phyloP scores from a whole-genome alignment of 352 stramenopile genomes.

The Aphanomyces cochlioides region DNA sequence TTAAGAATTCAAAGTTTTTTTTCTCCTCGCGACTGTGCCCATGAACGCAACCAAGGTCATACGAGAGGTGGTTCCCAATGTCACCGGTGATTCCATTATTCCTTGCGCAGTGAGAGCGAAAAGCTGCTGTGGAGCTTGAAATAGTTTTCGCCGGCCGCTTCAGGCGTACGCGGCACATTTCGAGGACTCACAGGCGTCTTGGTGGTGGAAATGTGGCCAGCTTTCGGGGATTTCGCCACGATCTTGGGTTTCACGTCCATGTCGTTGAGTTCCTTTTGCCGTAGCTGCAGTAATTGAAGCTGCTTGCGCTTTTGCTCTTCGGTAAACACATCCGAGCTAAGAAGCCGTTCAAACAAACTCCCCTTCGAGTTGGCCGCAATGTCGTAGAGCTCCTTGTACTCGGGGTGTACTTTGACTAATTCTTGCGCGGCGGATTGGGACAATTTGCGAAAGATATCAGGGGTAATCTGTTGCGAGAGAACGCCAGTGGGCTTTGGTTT shows the following conservation, averaged over 20 bases:
- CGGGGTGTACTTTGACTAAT: slow-evolving; percentile 25
- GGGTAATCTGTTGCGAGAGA: slow-evolving; percentile 22
- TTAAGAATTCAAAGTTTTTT: too few relatives aligned
- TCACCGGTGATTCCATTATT: not conserved
- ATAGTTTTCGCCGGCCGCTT: slow-evolving; percentile 23
- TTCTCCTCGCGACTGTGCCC: too few relatives aligned
- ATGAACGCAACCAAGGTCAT: too few relatives aligned
- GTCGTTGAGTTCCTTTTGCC: slow-evolving; percentile 27
- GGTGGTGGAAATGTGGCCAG: slow-evolving; percentile 6
- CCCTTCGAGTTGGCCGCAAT: slow-evolving; percentile 22
- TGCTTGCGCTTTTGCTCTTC: slow-evolving; percentile 31
- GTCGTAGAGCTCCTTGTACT: slow-evolving; percentile 31
- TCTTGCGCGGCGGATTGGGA: slow-evolving; percentile 22
- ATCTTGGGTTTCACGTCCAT: not conserved
- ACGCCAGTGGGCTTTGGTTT: slow-evolving; percentile 2
- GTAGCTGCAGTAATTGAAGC: slow-evolving; percentile 13
- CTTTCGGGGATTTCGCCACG: slow-evolving; percentile 15
- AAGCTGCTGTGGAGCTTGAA: slow-evolving; percentile 11
- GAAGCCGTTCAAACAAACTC: slow-evolving; percentile 23
- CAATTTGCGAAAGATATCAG: slow-evolving; percentile 28
- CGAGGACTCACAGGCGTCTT: not conserved
- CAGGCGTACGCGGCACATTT: slow-evolving; percentile 9
- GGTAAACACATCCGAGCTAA: slow-evolving; percentile 27
- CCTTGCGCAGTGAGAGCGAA: slow-evolving; percentile 13
- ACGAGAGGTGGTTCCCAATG: too few relatives aligned